These are phyloP conservation scores for Fimicolochytrium jonesii DNA, from an alignment of 192 early-diverging fungal species.

Conservation along the genomic window DNA sequence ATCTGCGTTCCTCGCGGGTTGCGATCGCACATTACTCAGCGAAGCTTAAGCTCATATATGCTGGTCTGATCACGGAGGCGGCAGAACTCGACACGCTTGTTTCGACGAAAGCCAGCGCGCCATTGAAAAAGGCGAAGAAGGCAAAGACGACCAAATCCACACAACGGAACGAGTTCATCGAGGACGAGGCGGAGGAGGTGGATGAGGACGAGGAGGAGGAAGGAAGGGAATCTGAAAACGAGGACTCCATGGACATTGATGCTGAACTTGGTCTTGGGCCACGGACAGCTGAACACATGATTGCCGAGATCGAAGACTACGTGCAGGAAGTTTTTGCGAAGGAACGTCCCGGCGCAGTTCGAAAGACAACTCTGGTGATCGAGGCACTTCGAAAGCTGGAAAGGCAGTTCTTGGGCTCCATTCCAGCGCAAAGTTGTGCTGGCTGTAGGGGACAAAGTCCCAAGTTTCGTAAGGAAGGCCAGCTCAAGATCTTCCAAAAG, in stretches of 20 bases:
- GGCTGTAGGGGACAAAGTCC: slow-evolving; percentile 53
- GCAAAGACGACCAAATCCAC: slow-evolving; percentile 16
- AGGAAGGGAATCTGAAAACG: slow-evolving; percentile 30
- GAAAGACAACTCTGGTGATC: slow-evolving; percentile 42
- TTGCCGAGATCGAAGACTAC: slow-evolving; percentile 58
- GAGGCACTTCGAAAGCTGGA: slow-evolving; percentile 45
- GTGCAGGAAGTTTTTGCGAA: slow-evolving; percentile 44
- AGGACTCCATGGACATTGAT: slow-evolving; percentile 35
- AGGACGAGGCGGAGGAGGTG: slow-evolving; percentile 32
- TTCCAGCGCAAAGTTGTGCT: slow-evolving; percentile 35
- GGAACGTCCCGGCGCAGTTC: slow-evolving; percentile 2
- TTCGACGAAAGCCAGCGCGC: not conserved
- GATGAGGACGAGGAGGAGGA: slow-evolving; percentile 39
- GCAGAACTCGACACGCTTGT: slow-evolving; percentile 70
- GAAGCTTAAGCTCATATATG: slow-evolving; percentile 80
- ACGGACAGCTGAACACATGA: slow-evolving; percentile 56
- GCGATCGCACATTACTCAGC: slow-evolving; percentile 66
- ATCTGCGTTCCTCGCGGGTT: slow-evolving; percentile 59
- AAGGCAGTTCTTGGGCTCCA: slow-evolving; percentile 42
- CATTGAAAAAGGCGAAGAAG: slow-evolving; percentile 17
- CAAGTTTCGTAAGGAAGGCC: slow-evolving; percentile 75
- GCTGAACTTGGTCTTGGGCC: slow-evolving; percentile 39
- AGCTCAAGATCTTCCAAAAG: slow-evolving; percentile 80
- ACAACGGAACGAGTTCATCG: not conserved
- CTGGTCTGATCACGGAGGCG: slow-evolving; percentile 83